phyloP scores from a whole-genome alignment of 768 basidiomycete species.

The Roridomyces roridus region DNA sequence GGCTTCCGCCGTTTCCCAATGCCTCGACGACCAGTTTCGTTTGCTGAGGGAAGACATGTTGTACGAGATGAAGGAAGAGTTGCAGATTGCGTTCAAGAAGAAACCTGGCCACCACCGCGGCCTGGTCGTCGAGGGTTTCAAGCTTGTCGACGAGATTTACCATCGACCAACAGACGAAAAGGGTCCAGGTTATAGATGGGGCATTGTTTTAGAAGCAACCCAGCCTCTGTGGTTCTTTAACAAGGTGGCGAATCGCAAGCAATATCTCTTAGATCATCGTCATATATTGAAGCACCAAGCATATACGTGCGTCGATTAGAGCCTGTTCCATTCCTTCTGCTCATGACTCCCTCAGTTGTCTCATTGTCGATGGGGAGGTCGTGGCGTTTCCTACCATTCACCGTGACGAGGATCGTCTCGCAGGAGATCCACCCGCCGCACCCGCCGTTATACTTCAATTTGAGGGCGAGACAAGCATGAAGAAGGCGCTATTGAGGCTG shows the following conservation, averaged over 20 bases:
- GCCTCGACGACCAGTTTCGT: slow-evolving; percentile 70
- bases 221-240: slow-evolving; percentile 45
- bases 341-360: slow-evolving; percentile 33
- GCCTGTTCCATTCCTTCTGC: not conserved
- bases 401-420: slow-evolving; percentile 60
- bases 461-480: slow-evolving; percentile 46
- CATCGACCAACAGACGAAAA: slow-evolving; percentile 20
- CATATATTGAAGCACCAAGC: slow-evolving; percentile 61
- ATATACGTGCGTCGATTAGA: slow-evolving; percentile 32
- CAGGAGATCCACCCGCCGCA: slow-evolving; percentile 45
- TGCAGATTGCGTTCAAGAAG: slow-evolving; percentile 46
- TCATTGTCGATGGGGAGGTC: slow-evolving; percentile 54
- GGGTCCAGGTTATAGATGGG: slow-evolving; percentile 38
- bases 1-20: slow-evolving; percentile 45
- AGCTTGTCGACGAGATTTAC: slow-evolving; percentile 34
- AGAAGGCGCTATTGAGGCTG: slow-evolving; percentile 46
- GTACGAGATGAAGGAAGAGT: slow-evolving; percentile 60
- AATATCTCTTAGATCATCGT: slow-evolving; percentile 42
- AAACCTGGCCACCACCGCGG: slow-evolving; percentile 46
- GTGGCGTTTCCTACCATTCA: slow-evolving; percentile 59
- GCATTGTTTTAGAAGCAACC: slow-evolving; percentile 43
- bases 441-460: slow-evolving; percentile 63
- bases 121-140: slow-evolving; percentile 42
- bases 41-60: slow-evolving; percentile 70
- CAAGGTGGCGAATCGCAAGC: slow-evolving; percentile 41